phyloP scores from a whole-genome alignment of 306 rosid species.

The Prunus campanulata region DNA sequence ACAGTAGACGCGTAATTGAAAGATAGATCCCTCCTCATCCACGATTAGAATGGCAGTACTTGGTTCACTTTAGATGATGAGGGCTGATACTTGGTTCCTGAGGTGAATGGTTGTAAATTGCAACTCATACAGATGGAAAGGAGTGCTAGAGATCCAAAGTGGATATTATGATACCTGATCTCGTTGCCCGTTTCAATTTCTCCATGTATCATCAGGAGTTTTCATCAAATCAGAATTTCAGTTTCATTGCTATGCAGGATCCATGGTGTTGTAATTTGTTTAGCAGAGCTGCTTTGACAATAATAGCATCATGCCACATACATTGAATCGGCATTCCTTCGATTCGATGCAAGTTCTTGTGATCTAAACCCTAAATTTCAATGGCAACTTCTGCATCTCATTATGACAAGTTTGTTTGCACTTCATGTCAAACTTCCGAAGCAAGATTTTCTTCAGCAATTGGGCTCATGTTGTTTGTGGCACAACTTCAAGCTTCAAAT shows the following conservation, averaged over 20 bases:
- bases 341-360: neutral
- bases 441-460: neutral
- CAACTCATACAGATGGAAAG: neutral
- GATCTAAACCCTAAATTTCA: neutral
- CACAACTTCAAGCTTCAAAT: neutral
- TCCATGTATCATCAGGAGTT: neutral
- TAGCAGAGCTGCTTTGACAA: neutral
- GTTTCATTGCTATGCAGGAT: neutral
- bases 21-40: constrained; percentile 38
- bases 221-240: neutral
- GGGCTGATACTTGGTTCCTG: neutral
- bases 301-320: neutral
- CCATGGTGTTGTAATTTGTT: neutral
- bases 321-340: neutral
- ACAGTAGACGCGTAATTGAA: constrained; percentile 78
- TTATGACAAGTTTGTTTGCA: neutral
- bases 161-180: neutral
- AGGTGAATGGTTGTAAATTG: neutral
- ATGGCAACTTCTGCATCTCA: neutral
- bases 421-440: neutral
- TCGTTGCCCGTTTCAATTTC: neutral
- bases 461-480: neutral
- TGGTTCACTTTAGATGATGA: neutral
- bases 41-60: neutral
- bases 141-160: neutral